A percentile compares a stretch with the other conserved stretches of the same genome.
Conservation (phyloP, 805 yeast species). For the Cyberlindnera veronae region DNA sequence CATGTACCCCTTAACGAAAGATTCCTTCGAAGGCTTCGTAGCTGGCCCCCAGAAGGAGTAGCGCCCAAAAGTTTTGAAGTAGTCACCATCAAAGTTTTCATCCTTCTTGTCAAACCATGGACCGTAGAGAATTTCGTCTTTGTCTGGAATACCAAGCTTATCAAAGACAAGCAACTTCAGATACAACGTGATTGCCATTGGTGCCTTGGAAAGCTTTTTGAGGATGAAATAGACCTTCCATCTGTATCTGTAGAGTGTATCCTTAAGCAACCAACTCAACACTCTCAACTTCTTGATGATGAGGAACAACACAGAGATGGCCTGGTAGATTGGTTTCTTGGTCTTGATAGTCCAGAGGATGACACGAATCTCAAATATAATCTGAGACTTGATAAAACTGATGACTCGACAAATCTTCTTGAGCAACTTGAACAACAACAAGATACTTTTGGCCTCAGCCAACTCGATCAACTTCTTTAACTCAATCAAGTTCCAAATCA, state of each 20-base stretch:
- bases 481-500: slow-evolving; percentile 19
- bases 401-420: slow-evolving; percentile 14
- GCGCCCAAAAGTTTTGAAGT: slow-evolving; percentile 18
- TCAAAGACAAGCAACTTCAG: slow-evolving; percentile 17
- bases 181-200: slow-evolving; percentile 14
- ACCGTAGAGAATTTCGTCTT: slow-evolving; percentile 6
- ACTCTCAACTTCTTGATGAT: slow-evolving; percentile 18
- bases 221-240: slow-evolving; percentile 22
- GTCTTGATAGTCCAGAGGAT: slow-evolving; percentile 16
- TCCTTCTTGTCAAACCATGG: slow-evolving; percentile 14
- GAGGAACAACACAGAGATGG: slow-evolving; percentile 12
- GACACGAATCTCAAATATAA: slow-evolving; percentile 11
- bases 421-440: slow-evolving; percentile 13
- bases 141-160: slow-evolving; percentile 15
- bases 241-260: slow-evolving; percentile 20
- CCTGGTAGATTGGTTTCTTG: slow-evolving; percentile 13
- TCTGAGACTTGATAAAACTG: slow-evolving; percentile 11
- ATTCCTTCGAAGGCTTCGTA: not conserved
- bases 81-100: slow-evolving; percentile 20
- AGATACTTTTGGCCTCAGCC: slow-evolving; percentile 14
- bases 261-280: slow-evolving; percentile 22
- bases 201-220: slow-evolving; percentile 12
- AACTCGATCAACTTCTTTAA: slow-evolving; percentile 20
- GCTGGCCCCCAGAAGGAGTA: slow-evolving; percentile 9
- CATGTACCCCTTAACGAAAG: not conserved